Base-by-base conservation (phyloP, 1,139 yeast genomes). In the Yamadazyma dushanensis region DNA sequence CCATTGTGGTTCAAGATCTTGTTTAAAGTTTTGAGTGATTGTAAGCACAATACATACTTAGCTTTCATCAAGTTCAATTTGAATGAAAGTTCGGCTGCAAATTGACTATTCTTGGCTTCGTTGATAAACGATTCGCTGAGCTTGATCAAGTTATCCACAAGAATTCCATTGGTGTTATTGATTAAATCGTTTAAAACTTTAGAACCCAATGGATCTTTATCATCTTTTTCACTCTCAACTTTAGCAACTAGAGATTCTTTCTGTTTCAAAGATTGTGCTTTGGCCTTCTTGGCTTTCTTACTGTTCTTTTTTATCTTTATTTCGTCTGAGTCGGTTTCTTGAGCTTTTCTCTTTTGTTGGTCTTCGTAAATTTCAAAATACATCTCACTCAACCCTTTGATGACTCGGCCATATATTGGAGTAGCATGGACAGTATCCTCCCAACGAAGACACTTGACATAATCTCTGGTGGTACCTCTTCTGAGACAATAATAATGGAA, bases 401-500 rank as follows among this genome's bases (percentile, higher is more conserved):
- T 71, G 0, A 87, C 88, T 40, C 95, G 73, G 15, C 76, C 68
- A 56, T 78, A 89, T 31, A 82, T 73, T 3, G 94, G 88, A 28
- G 85, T 79, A 3, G 79, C 59, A 54, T 73, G 88, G 29, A 92
- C 59, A 16, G 64, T 56, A 53, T 89, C 94, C 43, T 83, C 95
- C 97, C 97, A 92, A 32, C 68, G 61, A 36, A 90, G 50, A 70
- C 86, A 78, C 18, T 79, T 81, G 25, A 86, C 50, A 54, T 92
- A 92, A 16, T 92, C 83, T 44, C 95, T 74, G 18, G 94, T 83
- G 4, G 97, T 87, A 11, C 97, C 97, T 50, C 84, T 80, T 63
- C 97, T 79, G 71, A 87, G 78, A 57, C 96, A 84, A 59, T 88
- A 92, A 30, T 85, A 82, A 59, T 92, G 98, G 80, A 92, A 92